Evolutionary conservation across 2,329 filamentous ascomycete species (phyloP).

Genomic region (Gnomoniopsis smithogilvyi): DNA sequence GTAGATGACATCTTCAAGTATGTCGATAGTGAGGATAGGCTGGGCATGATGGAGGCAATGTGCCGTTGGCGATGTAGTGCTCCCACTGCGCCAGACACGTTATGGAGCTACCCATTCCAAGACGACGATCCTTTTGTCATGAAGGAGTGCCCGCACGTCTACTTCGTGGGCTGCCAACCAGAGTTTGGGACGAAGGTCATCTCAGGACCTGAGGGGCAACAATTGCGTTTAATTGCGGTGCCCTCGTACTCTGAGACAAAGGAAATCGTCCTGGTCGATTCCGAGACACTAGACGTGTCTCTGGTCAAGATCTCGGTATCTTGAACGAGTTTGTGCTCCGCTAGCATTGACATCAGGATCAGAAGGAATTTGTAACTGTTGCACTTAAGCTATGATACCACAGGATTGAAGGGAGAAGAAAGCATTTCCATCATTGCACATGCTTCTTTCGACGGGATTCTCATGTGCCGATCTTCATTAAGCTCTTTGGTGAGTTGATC

Average conservation of each 20-base stretch:
- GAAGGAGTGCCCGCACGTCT: slow-evolving; percentile 81
- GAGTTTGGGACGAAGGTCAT: slow-evolving; percentile 71
- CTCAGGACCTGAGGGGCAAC: slow-evolving; percentile 63
- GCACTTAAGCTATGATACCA: slow-evolving; percentile 8
- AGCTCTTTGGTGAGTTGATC: too few species aligned
- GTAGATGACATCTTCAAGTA: slow-evolving; percentile 94
- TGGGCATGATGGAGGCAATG: slow-evolving; percentile 93
- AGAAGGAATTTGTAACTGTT: neutral
- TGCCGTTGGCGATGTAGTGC: slow-evolving; percentile 88
- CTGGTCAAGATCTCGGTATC: slow-evolving; percentile 56
- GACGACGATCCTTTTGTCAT: slow-evolving; percentile 90
- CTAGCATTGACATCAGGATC: neutral
- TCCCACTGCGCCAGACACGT: slow-evolving; percentile 90
- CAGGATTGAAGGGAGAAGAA: neutral
- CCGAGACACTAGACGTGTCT: slow-evolving; percentile 79
- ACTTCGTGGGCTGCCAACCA: slow-evolving; percentile 84
- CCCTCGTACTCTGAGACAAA: slow-evolving; percentile 77
- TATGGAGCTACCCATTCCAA: slow-evolving; percentile 97
- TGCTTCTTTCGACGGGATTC: neutral
- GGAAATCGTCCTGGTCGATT: slow-evolving; percentile 79
- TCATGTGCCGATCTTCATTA: too few species aligned
- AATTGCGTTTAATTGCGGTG: slow-evolving; percentile 75
- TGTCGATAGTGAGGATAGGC: slow-evolving; percentile 69
- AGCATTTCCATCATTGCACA: neutral
- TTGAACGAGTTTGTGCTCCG: slow-evolving; percentile 8